phyloP scores from a whole-genome alignment of 306 rosid genomes.

The Begonia peltatifolia region DNA sequence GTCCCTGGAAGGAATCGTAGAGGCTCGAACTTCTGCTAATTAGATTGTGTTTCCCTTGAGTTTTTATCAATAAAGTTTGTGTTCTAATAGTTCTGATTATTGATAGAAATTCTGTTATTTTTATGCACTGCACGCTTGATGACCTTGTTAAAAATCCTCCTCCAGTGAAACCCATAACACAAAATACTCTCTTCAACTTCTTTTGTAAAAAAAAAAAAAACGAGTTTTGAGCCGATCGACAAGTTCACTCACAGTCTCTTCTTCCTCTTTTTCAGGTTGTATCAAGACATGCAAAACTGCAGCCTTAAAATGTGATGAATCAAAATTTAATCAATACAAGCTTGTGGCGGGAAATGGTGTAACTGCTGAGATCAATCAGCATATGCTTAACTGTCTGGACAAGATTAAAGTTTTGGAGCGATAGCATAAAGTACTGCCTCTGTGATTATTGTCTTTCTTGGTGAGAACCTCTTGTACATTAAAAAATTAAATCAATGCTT shows the following conservation, averaged over 20 bases:
- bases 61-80: too few species aligned
- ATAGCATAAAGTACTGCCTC: background rate
- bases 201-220: background rate
- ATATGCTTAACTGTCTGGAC: slow-evolving; percentile 51
- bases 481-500: too few species aligned
- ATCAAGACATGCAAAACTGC: slow-evolving; percentile 48
- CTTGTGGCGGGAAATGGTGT: slow-evolving; percentile 38
- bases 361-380: slow-evolving; percentile 26
- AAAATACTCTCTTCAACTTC: background rate
- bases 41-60: too few species aligned
- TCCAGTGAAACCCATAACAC: too few species aligned
- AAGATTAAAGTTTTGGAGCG: slow-evolving; percentile 46
- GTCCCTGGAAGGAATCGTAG: too few species aligned
- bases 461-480: too few species aligned
- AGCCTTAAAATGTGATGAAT: slow-evolving; percentile 54
- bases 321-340: slow-evolving; percentile 63
- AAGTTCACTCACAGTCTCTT: background rate
- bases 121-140: too few species aligned
- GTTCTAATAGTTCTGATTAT: too few species aligned
- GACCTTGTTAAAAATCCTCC: too few species aligned
- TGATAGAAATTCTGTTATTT: too few species aligned
- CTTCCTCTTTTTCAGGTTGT: slow-evolving; percentile 34
- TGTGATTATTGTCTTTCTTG: background rate
- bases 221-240: background rate
- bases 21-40: too few species aligned